These are phyloP conservation scores for Neopestalotiopsis rosae DNA, from an alignment of 2,329 filamentous ascomycete species.

Conservation along the genomic window DNA sequence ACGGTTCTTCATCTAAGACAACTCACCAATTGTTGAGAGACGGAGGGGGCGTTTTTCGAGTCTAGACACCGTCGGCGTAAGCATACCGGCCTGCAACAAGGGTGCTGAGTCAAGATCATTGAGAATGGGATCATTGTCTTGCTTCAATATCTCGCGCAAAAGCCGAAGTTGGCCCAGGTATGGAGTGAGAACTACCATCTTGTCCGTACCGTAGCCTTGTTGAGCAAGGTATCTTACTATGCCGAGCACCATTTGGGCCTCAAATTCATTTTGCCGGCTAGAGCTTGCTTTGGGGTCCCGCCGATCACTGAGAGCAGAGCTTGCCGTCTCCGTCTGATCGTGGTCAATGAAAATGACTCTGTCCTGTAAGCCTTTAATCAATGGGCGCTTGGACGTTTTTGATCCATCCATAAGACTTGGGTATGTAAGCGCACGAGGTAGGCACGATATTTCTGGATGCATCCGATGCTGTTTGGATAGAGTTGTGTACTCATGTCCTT, in stretches of 20 bases:
- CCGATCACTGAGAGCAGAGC: conserved; percentile 49
- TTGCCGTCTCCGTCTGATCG: conserved; percentile 53
- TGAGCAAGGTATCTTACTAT: conserved; percentile 71
- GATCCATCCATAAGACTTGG: conserved; percentile 62
- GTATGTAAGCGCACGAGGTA: conserved; percentile 65
- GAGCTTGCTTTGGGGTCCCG: conserved; percentile 53
- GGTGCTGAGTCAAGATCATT: conserved; percentile 73
- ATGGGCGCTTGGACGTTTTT: conserved; percentile 50
- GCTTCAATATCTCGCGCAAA: conserved; percentile 56
- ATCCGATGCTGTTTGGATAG: conserved; percentile 71
- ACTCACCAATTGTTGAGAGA: conserved; percentile 73
- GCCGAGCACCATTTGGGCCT: conserved; percentile 69
- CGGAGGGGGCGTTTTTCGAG: conserved; percentile 57
- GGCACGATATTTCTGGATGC: conserved; percentile 67
- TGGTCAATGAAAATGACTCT: conserved; percentile 74
- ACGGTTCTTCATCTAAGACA: background rate
- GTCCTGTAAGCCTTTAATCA: conserved; percentile 61
- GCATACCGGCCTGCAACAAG: conserved; percentile 64
- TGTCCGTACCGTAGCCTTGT: conserved; percentile 70
- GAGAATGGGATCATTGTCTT: conserved; percentile 67
- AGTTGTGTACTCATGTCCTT: conserved; percentile 57
- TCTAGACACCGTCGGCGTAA: conserved; percentile 57
- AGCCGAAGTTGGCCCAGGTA: conserved; percentile 71
- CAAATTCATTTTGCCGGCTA: conserved; percentile 68
- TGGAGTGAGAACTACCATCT: conserved; percentile 73